Evolutionary conservation across 495 filamentous ascomycete species (phyloP).

Genomic region (Melanomma pulvis-pyrius): DNA sequence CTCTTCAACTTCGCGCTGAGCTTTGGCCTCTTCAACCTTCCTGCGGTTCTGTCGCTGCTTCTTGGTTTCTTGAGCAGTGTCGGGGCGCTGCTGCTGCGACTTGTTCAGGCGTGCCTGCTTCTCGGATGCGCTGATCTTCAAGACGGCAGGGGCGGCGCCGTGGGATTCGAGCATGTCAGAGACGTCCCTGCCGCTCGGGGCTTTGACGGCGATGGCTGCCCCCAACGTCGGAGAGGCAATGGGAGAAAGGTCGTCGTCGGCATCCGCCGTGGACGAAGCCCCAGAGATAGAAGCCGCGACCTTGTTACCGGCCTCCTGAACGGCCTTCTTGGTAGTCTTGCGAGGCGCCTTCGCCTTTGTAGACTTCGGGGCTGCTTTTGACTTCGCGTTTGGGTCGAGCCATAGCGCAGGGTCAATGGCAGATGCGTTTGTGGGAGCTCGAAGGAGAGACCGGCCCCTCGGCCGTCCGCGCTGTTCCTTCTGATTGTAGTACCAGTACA

Average conservation of each 20-base stretch:
- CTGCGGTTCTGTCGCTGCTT: conserved; percentile 85
- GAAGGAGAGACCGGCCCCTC: conserved; percentile 15
- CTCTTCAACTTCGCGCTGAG: conserved; percentile 72
- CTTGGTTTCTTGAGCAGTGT: conserved; percentile 69
- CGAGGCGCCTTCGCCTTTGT: conserved; percentile 20
- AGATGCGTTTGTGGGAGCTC: background rate
- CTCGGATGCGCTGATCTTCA: conserved; percentile 69
- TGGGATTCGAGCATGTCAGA: conserved; percentile 86
- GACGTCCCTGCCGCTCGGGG: conserved; percentile 60
- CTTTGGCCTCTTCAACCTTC: conserved; percentile 77
- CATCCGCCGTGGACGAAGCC: conserved; percentile 69
- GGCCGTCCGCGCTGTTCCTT: conserved; percentile 10
- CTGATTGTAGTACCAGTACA: conserved; percentile 36
- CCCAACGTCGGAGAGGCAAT: conserved; percentile 35
- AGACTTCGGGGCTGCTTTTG: conserved; percentile 24
- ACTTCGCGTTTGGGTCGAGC: conserved; percentile 18
- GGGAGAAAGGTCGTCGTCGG: conserved; percentile 59
- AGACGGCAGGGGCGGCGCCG: conserved; percentile 68
- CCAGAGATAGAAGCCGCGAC: conserved; percentile 33
- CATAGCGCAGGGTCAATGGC: background rate
- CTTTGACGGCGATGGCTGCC: conserved; percentile 4
- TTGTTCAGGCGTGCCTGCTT: conserved; percentile 65
- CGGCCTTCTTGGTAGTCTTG: conserved; percentile 34
- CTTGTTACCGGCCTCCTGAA: conserved; percentile 30
- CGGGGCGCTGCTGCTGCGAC: conserved; percentile 58